These are phyloP conservation scores for Musa beccarii DNA, from an alignment of 176 grass and related monocot species.

Conservation along the genomic window DNA sequence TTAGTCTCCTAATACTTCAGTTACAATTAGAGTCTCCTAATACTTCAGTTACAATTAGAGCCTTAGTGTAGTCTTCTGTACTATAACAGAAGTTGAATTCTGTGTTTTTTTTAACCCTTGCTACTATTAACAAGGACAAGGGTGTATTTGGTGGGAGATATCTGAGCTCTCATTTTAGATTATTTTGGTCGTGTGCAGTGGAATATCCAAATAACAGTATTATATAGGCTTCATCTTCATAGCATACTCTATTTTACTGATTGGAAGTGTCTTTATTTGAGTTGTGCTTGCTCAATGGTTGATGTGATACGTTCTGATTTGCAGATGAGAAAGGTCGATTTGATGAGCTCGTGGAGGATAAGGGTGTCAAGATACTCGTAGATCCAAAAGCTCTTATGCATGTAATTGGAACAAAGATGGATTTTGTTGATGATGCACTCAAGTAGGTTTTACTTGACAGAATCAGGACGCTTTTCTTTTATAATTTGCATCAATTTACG, in stretches of 20 bases:
- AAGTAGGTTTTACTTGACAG: constrained; percentile 26
- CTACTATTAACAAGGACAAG: too few species aligned
- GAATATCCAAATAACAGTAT: not conserved
- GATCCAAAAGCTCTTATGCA: constrained; percentile 93
- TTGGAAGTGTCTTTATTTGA: not conserved
- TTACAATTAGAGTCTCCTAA: not conserved
- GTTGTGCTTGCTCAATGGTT: not conserved
- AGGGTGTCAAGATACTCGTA: constrained; percentile 83
- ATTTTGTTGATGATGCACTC: constrained; percentile 61
- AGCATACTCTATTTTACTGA: not conserved
- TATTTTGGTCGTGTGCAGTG: not conserved
- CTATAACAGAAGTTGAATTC: too few species aligned
- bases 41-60: not conserved
- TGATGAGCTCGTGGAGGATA: constrained; percentile 77
- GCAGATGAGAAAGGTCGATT: constrained; percentile 87
- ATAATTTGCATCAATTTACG: not conserved
- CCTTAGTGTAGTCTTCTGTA: too few species aligned
- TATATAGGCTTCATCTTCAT: not conserved
- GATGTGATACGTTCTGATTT: not conserved
- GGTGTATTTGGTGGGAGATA: too few species aligned
- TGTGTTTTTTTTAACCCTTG: too few species aligned
- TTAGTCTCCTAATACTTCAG: not conserved
- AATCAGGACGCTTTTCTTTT: not conserved
- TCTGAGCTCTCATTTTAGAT: not conserved
- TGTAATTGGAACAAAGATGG: constrained; percentile 92